Conservation (phyloP, 2,329 filamentous ascomycete genomes). For the Alternaria postmessia region DNA sequence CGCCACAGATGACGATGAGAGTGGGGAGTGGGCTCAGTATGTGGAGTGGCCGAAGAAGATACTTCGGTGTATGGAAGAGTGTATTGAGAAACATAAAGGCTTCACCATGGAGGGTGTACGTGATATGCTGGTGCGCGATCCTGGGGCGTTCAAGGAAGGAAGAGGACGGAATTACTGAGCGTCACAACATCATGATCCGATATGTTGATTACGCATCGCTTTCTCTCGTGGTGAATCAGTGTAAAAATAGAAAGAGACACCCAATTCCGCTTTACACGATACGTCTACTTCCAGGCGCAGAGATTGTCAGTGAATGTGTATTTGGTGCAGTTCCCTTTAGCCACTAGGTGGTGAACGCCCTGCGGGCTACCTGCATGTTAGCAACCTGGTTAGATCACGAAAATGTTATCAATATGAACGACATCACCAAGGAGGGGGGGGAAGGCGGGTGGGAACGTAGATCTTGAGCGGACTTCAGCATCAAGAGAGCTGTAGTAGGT, state of each 20-base stretch:
- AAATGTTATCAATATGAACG: background rate
- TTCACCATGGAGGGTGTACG: slow-evolving; percentile 20
- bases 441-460: background rate
- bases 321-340: background rate
- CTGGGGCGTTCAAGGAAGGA: slow-evolving; percentile 53
- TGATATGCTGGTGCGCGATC: slow-evolving; percentile 31
- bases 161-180: slow-evolving; percentile 3
- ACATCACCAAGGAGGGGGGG: background rate
- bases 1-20: slow-evolving; percentile 35
- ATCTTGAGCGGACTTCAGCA: no score
- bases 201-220: background rate
- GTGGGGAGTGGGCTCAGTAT: slow-evolving; percentile 42
- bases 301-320: background rate
- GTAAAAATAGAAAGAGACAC: background rate
- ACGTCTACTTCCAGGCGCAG: background rate
- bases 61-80: slow-evolving; percentile 17
- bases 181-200: background rate
- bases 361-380: no score
- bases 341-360: background rate
- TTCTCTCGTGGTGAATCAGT: background rate
- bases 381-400: no score
- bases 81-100: slow-evolving; percentile 15
- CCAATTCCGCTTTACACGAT: background rate
- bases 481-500: no score
- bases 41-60: slow-evolving; percentile 43